Conservation (phyloP, 371 early-diverging fungal genomes). For the Amoeboaphelidium occidentale region DNA sequence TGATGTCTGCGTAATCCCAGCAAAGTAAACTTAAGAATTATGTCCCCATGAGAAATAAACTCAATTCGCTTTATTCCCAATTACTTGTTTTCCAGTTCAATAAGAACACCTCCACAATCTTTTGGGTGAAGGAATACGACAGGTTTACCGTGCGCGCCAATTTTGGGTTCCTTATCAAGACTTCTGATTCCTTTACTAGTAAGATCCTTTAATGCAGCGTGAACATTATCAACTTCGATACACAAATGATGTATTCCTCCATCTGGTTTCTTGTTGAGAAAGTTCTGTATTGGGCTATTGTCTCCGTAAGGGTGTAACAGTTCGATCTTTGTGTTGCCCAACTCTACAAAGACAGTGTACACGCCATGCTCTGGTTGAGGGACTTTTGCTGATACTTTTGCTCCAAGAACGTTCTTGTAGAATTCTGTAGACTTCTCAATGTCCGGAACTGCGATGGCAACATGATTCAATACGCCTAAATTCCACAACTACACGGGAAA, state of each 20-base stretch:
- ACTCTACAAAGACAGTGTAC: constrained; percentile 53
- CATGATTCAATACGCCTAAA: constrained; percentile 46
- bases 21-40: no score
- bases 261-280: constrained; percentile 38
- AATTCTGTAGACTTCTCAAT: constrained; percentile 31
- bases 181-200: constrained; percentile 28
- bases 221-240: constrained; percentile 34
- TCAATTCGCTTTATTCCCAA: no score
- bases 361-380: constrained; percentile 55
- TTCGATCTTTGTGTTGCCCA: constrained; percentile 21
- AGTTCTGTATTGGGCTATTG: constrained; percentile 39
- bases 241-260: constrained; percentile 63
- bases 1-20: no score
- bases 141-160: constrained; percentile 52
- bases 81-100: constrained; percentile 9
- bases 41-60: no score
- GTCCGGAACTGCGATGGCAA: constrained; percentile 51
- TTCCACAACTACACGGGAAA: constrained; percentile 22
- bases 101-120: constrained; percentile 51
- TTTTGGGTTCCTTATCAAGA: constrained; percentile 39
- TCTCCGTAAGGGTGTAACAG: constrained; percentile 37
- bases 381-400: constrained; percentile 28
- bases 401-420: constrained; percentile 36
- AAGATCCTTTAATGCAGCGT: constrained; percentile 27
- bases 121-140: constrained; percentile 58